Evolutionary conservation across 1,284 basidiomycete genomes (phyloP), one percentile per base, ranked within the genome.

Genomic region (Wolfiporia cocos): DNA sequence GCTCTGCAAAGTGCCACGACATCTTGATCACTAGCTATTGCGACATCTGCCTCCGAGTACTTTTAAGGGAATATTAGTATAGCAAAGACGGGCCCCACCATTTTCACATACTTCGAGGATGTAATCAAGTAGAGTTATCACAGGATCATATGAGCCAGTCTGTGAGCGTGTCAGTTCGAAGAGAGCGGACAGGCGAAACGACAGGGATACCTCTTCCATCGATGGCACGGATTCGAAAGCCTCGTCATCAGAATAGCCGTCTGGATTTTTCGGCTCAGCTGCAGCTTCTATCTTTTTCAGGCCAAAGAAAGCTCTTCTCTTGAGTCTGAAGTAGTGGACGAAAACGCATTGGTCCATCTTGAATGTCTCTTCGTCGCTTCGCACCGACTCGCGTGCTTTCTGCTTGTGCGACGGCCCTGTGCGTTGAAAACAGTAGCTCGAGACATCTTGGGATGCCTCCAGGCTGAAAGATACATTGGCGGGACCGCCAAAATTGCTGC

Each of bases 251-350:
- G 22, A 15, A 11, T 4, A 11, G 28, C 29, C n/a, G 46, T n/a
- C 41, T 14, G 43, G 39, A 28, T 49, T 45, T 22, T 48, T 36
- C 9, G 50, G 49, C 4, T 51, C 52, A 7, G 51, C 52, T 0
- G 40, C 51, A 7, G 55, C 52, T 5, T 45, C 39, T 3, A 54
- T 41, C 11, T 39, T 41, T 11, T 18, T 28, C 1, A 30, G 39
- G 2, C 44, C 20, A 14, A 38, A 21, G 37, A 45, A 47, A 2
- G 34, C 37, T 7, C 48, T 34, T 9, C 36, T 39, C 42, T 54
- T 56, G 43, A 50, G 33, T 44, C 53, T 54, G 39, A 49, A 53
- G 34, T 53, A 56, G 18, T 49, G 43, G 28, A 56, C 35, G 39
- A 56, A 56, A 1, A 56, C 42, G 30, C 52, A 52, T 29, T 54